These are phyloP conservation scores for Penicillium mononematosum DNA, from an alignment of 495 filamentous ascomycete genomes.

Conservation along the genomic window DNA sequence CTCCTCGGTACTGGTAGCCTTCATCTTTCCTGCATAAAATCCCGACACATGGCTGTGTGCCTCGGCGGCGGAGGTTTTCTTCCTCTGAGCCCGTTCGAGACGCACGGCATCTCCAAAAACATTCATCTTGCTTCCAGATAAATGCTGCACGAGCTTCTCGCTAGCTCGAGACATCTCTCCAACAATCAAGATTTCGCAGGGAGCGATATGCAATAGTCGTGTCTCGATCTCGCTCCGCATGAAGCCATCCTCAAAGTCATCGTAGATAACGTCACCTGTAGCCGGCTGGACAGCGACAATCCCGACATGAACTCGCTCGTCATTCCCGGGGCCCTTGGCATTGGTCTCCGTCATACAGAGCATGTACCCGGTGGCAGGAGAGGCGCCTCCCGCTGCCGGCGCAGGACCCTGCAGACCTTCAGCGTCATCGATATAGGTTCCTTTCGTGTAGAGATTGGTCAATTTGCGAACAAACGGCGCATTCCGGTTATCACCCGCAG, in stretches of 20 bases:
- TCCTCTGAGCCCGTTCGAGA: constrained; percentile 70
- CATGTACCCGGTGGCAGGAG: constrained; percentile 81
- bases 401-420: constrained; percentile 67
- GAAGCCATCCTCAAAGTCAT: constrained; percentile 96
- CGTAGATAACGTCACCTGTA: constrained; percentile 94
- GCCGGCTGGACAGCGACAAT: constrained; percentile 93
- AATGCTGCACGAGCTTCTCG: constrained; percentile 86
- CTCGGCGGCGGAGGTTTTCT: constrained; percentile 80
- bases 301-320: constrained; percentile 91
- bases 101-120: constrained; percentile 90
- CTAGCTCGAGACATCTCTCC: constrained; percentile 90
- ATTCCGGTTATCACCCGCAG: constrained; percentile 92
- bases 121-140: constrained; percentile 85
- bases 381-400: constrained; percentile 50
- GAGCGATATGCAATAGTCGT: constrained; percentile 86
- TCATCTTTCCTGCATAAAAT: constrained; percentile 91
- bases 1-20: constrained; percentile 50
- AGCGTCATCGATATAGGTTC: constrained; percentile 93
- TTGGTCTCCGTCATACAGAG: constrained; percentile 89
- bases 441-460: constrained; percentile 97
- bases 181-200: constrained; percentile 94
- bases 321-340: constrained; percentile 80
- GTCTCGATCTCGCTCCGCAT: constrained; percentile 98
- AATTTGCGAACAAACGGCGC: constrained; percentile 88
- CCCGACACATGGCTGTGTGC: constrained; percentile 85